Conservation (phyloP, 192 early-diverging fungal genomes). For the Podila clonocystis region DNA sequence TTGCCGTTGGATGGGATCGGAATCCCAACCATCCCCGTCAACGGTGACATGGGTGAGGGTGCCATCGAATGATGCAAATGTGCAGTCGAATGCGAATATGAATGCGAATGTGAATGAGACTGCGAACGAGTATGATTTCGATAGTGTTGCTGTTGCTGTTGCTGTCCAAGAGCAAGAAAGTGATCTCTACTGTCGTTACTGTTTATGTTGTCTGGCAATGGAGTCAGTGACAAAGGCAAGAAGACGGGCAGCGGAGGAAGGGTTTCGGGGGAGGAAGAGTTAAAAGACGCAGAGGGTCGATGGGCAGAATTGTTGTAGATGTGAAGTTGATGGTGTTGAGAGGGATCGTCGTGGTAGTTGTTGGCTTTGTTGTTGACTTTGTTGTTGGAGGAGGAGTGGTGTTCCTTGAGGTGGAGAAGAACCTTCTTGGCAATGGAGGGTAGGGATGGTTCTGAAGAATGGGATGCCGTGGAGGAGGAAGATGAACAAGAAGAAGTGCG, state of each 20-base stretch:
- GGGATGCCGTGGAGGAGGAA: conserved; percentile 3
- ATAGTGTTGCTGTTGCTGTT: conserved; percentile 3
- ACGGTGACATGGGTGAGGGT: conserved; percentile 9
- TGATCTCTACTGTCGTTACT: background rate
- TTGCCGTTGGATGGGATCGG: background rate
- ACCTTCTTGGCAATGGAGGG: conserved; percentile 15
- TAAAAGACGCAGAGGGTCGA: too few species aligned
- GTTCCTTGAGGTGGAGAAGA: conserved; percentile 24
- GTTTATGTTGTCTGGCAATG: background rate
- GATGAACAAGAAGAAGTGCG: conserved; percentile 26
- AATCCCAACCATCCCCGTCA: background rate
- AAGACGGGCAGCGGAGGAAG: too few species aligned
- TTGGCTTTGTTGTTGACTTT: background rate
- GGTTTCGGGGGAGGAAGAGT: too few species aligned
- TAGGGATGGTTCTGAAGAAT: background rate
- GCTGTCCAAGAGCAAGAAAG: background rate
- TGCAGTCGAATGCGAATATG: background rate
- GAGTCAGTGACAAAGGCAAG: too few species aligned
- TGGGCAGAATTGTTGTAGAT: too few species aligned
- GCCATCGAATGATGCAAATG: background rate
- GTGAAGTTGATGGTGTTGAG: too few species aligned
- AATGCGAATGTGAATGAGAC: background rate
- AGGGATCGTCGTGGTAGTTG: too few species aligned
- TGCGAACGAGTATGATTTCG: background rate
- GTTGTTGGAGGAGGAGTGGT: conserved; percentile 21